These are phyloP conservation scores for Sphagnum magellanicum DNA, from an alignment of 228 moss, liverwort and hornwort genomes.

Conservation along the genomic window DNA sequence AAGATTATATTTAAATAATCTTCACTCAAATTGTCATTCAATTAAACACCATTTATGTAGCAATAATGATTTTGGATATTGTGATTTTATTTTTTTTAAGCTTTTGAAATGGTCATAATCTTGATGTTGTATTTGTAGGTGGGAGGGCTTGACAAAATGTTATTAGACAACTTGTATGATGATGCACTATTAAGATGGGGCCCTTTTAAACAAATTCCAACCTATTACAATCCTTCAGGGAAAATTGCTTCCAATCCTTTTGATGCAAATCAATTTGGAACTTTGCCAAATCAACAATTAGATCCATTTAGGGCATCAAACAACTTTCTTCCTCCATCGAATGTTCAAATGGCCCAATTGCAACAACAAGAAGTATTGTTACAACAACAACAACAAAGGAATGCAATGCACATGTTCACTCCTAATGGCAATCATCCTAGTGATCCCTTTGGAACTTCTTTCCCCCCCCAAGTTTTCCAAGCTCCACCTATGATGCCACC, in stretches of 20 bases:
- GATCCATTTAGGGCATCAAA: constrained; percentile 72
- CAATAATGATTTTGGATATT: too few species aligned
- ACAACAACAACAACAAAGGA: constrained; percentile 48
- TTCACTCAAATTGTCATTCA: too few species aligned
- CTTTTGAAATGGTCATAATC: too few species aligned
- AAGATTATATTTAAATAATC: too few species aligned
- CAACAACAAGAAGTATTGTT: constrained; percentile 63
- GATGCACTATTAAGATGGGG: constrained; percentile 64
- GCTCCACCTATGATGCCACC: constrained; percentile 12
- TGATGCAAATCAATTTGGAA: constrained; percentile 10
- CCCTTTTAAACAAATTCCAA: constrained; percentile 31
- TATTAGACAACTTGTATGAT: constrained; percentile 82
- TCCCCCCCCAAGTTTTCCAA: constrained; percentile 13
- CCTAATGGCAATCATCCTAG: constrained; percentile 37
- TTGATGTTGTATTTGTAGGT: constrained; percentile 14
- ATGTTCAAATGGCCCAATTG: constrained; percentile 65
- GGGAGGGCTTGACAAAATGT: constrained; percentile 77
- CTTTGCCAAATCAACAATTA: constrained; percentile 12
- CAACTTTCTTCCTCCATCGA: constrained; percentile 62
- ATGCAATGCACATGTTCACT: constrained; percentile 33
- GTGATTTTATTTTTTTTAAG: too few species aligned
- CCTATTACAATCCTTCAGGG: constrained; percentile 28
- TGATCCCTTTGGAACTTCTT: constrained; percentile 34
- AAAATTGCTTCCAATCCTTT: constrained; percentile 57
- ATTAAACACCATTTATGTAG: too few species aligned